These are phyloP conservation scores for Taphrina wiesneri DNA, from an alignment of 1,139 yeast genomes.

Conservation along the genomic window DNA sequence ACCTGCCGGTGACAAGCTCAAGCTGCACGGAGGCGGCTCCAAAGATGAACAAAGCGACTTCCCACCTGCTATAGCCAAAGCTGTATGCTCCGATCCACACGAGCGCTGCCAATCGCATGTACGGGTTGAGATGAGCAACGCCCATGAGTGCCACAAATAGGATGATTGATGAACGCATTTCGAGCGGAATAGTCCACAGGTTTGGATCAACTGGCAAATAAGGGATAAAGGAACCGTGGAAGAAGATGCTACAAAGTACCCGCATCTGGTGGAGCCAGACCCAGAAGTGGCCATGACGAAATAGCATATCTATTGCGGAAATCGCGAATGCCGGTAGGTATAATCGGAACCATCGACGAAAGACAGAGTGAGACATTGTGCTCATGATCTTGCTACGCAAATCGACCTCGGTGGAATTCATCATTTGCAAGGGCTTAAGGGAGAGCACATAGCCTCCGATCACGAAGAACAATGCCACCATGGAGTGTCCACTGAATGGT, in stretches of 20 bases:
- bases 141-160: neutral
- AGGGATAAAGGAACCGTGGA: too few species aligned
- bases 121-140: neutral
- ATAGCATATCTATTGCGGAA: too few species aligned
- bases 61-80: neutral
- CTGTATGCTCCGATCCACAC: neutral
- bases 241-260: too few species aligned
- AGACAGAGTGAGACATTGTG: neutral
- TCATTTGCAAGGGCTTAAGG: neutral
- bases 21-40: neutral
- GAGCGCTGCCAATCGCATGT: neutral
- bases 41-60: neutral
- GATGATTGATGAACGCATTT: neutral
- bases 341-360: neutral
- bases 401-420: neutral
- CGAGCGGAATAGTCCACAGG: neutral
- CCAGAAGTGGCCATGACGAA: too few species aligned
- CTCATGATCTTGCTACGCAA: neutral
- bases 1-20: neutral
- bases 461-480: too few species aligned
- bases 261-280: too few species aligned
- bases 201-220: neutral
- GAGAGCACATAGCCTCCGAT: neutral
- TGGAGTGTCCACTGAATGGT: neutral
- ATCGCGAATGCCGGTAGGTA: neutral